Percentiles rank a stretch among this genome's conserved stretches.
Conservation (phyloP, 805 yeast species). For the Brettanomyces anomalus region DNA sequence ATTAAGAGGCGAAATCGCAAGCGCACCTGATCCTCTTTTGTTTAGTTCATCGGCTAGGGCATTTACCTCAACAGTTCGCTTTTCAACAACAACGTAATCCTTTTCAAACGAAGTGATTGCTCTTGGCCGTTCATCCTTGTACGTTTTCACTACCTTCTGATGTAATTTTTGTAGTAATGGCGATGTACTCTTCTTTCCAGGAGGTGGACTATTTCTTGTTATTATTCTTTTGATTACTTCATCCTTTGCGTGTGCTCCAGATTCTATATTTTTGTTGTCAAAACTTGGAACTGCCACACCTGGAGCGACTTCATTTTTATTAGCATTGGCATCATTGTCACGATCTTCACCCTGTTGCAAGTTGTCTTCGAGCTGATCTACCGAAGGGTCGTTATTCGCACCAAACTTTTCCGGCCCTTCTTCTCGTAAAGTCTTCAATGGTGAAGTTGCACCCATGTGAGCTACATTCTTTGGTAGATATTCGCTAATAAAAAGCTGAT, state of each 20-base stretch:
- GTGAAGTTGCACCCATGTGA: neutral
- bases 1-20: conserved; percentile 21
- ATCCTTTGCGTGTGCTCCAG: conserved; percentile 19
- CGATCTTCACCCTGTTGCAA: too few species aligned
- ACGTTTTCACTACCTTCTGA: too few species aligned
- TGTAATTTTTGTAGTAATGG: neutral
- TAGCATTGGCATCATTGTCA: neutral
- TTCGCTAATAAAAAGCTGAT: conserved; percentile 78
- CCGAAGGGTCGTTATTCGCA: neutral
- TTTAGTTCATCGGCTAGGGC: conserved; percentile 89
- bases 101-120: conserved; percentile 40
- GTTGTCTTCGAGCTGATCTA: too few species aligned
- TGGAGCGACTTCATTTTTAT: neutral
- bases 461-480: conserved; percentile 31
- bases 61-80: conserved; percentile 89
- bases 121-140: too few species aligned
- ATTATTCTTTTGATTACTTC: conserved; percentile 38
- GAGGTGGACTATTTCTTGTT: conserved; percentile 33
- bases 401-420: neutral
- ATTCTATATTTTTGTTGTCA: too few species aligned
- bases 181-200: neutral
- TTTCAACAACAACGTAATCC: conserved; percentile 92
- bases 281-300: too few species aligned
- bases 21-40: conserved; percentile 37
- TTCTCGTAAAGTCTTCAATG: neutral